A percentile compares a stretch with the other conserved stretches of the same genome.
Conservation (phyloP, 768 basidiomycete genomes). For the Tylopilus rubrobrunneus region DNA sequence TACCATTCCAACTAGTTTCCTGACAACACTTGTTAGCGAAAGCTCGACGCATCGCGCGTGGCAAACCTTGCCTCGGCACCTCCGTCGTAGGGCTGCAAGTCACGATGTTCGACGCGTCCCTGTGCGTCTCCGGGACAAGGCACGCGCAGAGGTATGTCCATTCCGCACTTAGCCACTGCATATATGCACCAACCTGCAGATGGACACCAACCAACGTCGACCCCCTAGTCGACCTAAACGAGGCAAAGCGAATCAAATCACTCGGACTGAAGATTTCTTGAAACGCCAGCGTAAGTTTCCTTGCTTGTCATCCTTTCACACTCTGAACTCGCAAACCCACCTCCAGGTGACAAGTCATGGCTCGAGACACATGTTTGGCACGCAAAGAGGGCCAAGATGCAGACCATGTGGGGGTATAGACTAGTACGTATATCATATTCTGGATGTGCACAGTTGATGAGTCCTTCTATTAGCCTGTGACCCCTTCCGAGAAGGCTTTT, state of each 20-base stretch:
- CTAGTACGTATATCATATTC: conserved; percentile 44
- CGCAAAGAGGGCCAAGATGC: conserved; percentile 95
- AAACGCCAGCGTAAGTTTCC: conserved; percentile 64
- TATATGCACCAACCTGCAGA: conserved; percentile 41
- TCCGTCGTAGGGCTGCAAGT: conserved; percentile 89
- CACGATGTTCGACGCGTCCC: conserved; percentile 94
- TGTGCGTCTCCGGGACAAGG: conserved; percentile 74
- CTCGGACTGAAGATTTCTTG: conserved; percentile 56
- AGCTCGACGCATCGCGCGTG: conserved; percentile 79
- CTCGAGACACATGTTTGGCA: conserved; percentile 98
- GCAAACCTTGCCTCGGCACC: conserved; percentile 89
- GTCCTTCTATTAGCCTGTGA: conserved; percentile 51
- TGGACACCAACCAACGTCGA: conserved; percentile 47
- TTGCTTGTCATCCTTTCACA: neutral
- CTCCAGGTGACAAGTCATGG: conserved; percentile 81
- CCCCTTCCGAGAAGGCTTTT: conserved; percentile 89
- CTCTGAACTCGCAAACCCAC: neutral
- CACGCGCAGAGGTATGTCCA: conserved; percentile 67
- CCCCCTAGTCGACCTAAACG: conserved; percentile 49
- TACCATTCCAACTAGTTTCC: neutral
- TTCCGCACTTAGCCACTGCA: neutral
- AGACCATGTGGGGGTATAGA: conserved; percentile 87
- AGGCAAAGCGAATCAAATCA: conserved; percentile 57
- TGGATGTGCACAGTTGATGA: neutral
- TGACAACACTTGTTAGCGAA: conserved; percentile 38